Evolutionary conservation across 2,329 filamentous ascomycete genomes (phyloP).

Genomic region (Truncatella angustata): DNA sequence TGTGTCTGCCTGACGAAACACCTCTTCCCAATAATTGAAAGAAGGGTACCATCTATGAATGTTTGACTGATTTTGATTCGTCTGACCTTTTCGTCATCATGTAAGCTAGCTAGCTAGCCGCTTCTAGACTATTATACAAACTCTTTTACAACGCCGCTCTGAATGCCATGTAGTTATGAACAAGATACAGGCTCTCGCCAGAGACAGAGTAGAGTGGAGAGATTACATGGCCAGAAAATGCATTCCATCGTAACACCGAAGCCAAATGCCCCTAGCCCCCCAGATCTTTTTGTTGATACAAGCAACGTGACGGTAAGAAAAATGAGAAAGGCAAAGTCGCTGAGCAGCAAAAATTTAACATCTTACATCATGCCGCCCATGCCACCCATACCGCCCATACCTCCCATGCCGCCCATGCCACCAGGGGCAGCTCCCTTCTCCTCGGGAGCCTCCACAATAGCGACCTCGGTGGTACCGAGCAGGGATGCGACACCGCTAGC

Average conservation of each 20-base stretch:
- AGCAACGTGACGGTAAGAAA: no score
- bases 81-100: constrained; percentile 6
- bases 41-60: neutral
- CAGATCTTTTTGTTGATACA: constrained; percentile 31
- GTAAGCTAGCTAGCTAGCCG: neutral
- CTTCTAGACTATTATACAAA: constrained; percentile 26
- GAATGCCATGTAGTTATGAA: constrained; percentile 30
- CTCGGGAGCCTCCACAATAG: constrained; percentile 93
- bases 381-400: constrained; percentile 48
- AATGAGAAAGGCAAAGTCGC: constrained; percentile 18
- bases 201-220: constrained; percentile 31
- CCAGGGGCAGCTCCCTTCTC: constrained; percentile 69
- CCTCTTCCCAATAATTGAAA: neutral
- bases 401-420: constrained; percentile 67
- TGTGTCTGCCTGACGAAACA: neutral
- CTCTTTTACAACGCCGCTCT: constrained; percentile 27
- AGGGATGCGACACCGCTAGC: constrained; percentile 95
- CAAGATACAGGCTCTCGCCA: constrained; percentile 14
- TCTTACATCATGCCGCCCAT: constrained; percentile 53
- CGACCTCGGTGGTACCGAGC: constrained; percentile 95
- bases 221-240: constrained; percentile 37
- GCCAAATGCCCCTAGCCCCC: constrained; percentile 44
- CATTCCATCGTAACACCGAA: constrained; percentile 45
- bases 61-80: constrained; percentile 4
- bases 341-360: constrained; percentile 34